These are phyloP conservation scores for Pseudogymnoascus sp. DNA, from an alignment of 2,329 filamentous ascomycete species.

Conservation along the genomic window DNA sequence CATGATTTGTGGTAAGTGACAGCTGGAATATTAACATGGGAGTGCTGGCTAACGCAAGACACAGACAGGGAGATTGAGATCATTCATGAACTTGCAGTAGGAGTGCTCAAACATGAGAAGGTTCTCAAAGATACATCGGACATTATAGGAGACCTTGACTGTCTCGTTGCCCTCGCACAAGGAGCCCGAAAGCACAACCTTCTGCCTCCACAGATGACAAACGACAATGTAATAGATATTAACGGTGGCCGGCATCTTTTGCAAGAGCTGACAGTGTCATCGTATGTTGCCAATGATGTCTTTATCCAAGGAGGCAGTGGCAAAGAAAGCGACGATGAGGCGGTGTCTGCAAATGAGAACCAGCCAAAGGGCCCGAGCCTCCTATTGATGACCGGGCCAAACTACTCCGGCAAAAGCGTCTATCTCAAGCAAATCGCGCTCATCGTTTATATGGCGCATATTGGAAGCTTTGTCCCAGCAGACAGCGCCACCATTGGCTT, in stretches of 20 bases:
- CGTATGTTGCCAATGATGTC: constrained; percentile 80
- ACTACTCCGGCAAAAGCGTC: constrained; percentile 93
- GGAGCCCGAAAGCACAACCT: constrained; percentile 72
- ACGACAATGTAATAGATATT: constrained; percentile 66
- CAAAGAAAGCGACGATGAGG: constrained; percentile 16
- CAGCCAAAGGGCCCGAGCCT: constrained; percentile 50
- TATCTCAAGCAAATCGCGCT: constrained; percentile 91
- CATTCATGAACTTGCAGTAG: constrained; percentile 67
- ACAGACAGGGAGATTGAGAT: constrained; percentile 84
- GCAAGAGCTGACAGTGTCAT: constrained; percentile 74
- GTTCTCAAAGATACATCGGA: constrained; percentile 66
- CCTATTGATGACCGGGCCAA: constrained; percentile 82
- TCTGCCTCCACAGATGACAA: constrained; percentile 61
- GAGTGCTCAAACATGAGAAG: constrained; percentile 62
- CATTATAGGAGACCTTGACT: constrained; percentile 80
- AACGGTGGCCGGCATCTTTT: constrained; percentile 76
- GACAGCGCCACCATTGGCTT: constrained; percentile 69
- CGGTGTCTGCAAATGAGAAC: not conserved
- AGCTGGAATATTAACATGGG: not conserved
- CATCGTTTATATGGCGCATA: constrained; percentile 86
- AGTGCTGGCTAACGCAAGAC: constrained; percentile 14
- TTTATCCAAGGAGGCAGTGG: constrained; percentile 56
- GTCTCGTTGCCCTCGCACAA: constrained; percentile 70
- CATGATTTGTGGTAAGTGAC: constrained; percentile 64
- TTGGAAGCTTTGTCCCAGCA: constrained; percentile 88